A percentile compares a stretch with the other conserved stretches of the same genome.
These are phyloP conservation scores for Nepenthes gracilis DNA, from an alignment of 148 eudicot species.

Conservation along the genomic window DNA sequence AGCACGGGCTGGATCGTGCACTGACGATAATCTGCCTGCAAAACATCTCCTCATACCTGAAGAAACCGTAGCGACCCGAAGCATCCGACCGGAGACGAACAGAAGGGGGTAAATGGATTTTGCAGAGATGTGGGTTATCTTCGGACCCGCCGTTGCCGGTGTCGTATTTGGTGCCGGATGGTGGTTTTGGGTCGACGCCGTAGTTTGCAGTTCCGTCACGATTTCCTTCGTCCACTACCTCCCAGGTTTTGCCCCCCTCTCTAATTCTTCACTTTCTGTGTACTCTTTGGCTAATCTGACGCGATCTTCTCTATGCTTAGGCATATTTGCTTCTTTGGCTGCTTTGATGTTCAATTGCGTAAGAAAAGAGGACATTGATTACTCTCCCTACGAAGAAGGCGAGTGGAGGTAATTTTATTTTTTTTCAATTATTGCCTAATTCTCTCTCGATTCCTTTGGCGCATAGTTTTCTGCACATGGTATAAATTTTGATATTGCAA, in stretches of 20 bases:
- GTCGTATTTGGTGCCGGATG: conserved; percentile 93
- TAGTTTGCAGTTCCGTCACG: conserved; percentile 70
- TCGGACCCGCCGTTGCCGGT: conserved; percentile 87
- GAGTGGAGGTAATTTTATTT: conserved; percentile 70
- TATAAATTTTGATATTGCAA: no score
- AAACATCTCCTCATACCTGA: no score
- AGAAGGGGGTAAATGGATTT: conserved; percentile 42
- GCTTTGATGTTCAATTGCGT: conserved; percentile 98
- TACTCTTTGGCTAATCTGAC: neutral
- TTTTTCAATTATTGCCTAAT: neutral
- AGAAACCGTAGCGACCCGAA: neutral
- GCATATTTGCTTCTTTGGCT: conserved; percentile 84
- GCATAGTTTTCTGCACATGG: no score
- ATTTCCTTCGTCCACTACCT: conserved; percentile 86
- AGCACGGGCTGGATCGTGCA: no score
- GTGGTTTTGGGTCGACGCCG: conserved; percentile 99
- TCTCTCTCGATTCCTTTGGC: neutral
- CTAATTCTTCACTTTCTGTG: neutral
- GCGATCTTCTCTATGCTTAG: conserved; percentile 16
- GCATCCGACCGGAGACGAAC: neutral
- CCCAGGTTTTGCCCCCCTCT: conserved; percentile 37
- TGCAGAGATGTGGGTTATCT: conserved; percentile 63
- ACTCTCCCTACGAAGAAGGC: conserved; percentile 94
- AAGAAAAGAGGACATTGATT: conserved; percentile 84
- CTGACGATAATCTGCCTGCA: no score